Base-by-base conservation (phyloP, 768 basidiomycete species). In the Trametes coccinea region DNA sequence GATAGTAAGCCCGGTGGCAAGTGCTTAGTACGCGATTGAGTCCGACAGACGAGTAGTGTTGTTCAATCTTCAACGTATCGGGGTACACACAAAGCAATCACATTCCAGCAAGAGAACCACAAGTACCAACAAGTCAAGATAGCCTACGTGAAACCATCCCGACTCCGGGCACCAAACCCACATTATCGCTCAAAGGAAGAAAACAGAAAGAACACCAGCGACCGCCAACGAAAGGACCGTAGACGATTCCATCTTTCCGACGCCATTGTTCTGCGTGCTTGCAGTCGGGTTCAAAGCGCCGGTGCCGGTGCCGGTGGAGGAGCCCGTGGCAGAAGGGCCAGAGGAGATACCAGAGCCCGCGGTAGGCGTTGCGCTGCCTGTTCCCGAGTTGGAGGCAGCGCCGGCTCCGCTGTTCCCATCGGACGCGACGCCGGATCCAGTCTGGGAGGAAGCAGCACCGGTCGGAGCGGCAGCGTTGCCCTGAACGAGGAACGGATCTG, bases 401-500 rank as follows among this genome's bases (percentile, higher is more conserved):
- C 37, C 46, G 5, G 44, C 47, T 13, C 29, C 46, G 5, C 37
- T 40, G n/a, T 2, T 43, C 34, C 34, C 43, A 16, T 48, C 22
- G 1, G 58, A 29, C 7, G 44, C 47, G n/a, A n/a, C 40, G 9
- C 27, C 39, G 4, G 57, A 6, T 14, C 29, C 22, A 22, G 14
- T 29, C 22, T 33, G 3, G 27, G 39, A 33, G 13, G 47, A 17
- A 2, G 49, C 49, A 29, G 48, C 9, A n/a, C 11, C 48, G n/a
- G 48, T 53, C 5, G 62, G 34, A 17, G 53, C 57, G 43, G 55
- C 51, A 13, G 47, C 53, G 27, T 60, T 70, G 33, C 69, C 67
- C 55, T 74, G 71, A 0, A 77, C 66, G 9, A 57, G 69, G 59
- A 75, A 73, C 8, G 70, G 55, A 11, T 34, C 52, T 22, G 62